Base-by-base conservation (phyloP, 2,329 filamentous ascomycete species). In the Pseudogymnoascus sp. region DNA sequence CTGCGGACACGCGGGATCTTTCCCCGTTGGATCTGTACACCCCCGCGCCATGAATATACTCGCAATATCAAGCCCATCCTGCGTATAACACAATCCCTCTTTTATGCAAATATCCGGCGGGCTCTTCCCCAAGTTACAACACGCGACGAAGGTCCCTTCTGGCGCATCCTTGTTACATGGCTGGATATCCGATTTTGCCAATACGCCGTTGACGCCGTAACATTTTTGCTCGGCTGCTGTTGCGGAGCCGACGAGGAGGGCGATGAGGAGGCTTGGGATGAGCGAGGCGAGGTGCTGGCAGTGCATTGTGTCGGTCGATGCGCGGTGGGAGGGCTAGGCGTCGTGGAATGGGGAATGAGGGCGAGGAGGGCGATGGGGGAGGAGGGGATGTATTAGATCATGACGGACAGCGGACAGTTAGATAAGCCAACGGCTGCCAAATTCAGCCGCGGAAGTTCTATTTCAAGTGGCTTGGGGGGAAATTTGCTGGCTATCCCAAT, bases 311-410 rank as follows among this genome's bases (percentile, higher is more conserved):
- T 9, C 6, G n/a, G 12, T 38, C 17, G 39, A 10, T 21, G 17
- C 39, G 17, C 21, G 17, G 9, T 13, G 17, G 3, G 5, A 25
- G 10, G 3, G 9, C 8, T 13, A 17, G 17, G 3, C 4, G 9
- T 21, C 8, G 17, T 42, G 39, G 17, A 42, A 21, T 3, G 39
- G 41, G 6, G 10, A 7, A 5, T 12, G 41, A 13, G 9, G 41
- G 13, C 21, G 41, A 44, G 9, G 39, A 42, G 15, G 39, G 15
- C 9, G 39, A 42, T 21, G 21, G 21, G 21, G 3, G 3, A 9
- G 2, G 15, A 41, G 15, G 15, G 39, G 15, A 42, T 42, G 21
- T 77, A 76, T 9, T 21, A 42, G 35, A 21, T 42, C 9, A 42
- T 9, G 9, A 21, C 15, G 3, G n/a, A n/a, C n/a, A n/a, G 21